These are phyloP conservation scores for Trametes gibbosa DNA, from an alignment of 768 basidiomycete species.

Conservation along the genomic window DNA sequence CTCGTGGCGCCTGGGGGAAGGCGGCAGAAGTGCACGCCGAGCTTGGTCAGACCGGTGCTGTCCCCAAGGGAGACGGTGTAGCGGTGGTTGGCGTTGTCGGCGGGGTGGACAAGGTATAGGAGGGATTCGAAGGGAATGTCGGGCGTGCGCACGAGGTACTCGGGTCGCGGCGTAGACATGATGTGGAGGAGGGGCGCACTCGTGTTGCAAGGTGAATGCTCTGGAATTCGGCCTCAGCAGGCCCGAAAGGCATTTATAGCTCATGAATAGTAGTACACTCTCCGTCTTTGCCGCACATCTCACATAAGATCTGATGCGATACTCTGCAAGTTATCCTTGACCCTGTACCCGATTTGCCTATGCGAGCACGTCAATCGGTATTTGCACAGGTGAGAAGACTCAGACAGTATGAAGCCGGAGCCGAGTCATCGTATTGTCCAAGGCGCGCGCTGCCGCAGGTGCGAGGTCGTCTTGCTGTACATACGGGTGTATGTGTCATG, in stretches of 20 bases:
- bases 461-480: too few relatives aligned
- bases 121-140: not conserved
- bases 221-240: too few relatives aligned
- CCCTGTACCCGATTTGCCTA: too few relatives aligned
- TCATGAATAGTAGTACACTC: not conserved
- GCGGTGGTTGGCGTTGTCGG: constrained; percentile 6
- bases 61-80: constrained; percentile 19
- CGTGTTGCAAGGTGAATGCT: not conserved
- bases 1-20: constrained; percentile 18
- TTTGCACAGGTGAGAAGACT: too few relatives aligned
- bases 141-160: constrained; percentile 14
- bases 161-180: not conserved
- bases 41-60: constrained; percentile 18
- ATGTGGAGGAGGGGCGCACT: not conserved
- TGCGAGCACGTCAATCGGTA: too few relatives aligned
- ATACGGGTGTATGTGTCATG: too few relatives aligned
- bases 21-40: constrained; percentile 23
- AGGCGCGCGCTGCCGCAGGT: too few relatives aligned
- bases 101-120: constrained; percentile 7
- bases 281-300: not conserved
- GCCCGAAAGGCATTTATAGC: not conserved
- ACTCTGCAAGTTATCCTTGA: too few relatives aligned
- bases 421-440: too few relatives aligned
- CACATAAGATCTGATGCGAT: not conserved
- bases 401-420: too few relatives aligned